Conservation (phyloP, 202 grass and related monocot species). For the Cymbopogon flexuosus region DNA sequence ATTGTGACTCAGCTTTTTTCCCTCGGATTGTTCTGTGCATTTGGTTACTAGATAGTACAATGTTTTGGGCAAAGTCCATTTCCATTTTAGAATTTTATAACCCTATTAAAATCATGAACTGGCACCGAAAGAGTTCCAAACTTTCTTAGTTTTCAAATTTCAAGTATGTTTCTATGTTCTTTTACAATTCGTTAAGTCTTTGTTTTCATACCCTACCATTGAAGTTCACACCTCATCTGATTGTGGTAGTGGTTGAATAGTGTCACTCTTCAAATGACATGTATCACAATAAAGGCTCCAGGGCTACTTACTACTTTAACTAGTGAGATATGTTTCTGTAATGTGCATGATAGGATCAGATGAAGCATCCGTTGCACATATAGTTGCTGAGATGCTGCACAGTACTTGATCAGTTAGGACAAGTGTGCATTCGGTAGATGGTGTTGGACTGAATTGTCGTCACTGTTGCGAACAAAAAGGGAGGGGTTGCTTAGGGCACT, state of each 20-base stretch:
- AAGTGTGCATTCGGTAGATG: slow-evolving; percentile 24
- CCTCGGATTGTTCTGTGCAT: not conserved
- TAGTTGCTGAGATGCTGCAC: not conserved
- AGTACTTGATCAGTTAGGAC: slow-evolving; percentile 9
- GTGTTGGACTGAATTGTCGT: not conserved
- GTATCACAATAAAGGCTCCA: not conserved
- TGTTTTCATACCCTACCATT: not conserved
- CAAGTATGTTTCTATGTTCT: not conserved
- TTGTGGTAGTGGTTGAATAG: slow-evolving; percentile 7
- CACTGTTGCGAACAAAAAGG: not conserved
- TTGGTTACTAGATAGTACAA: not conserved
- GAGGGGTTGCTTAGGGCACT: slow-evolving; percentile 25
- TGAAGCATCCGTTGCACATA: not conserved
- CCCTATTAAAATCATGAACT: not conserved
- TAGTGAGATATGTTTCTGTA: slow-evolving; percentile 16
- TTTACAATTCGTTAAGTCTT: not conserved
- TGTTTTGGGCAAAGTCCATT: not conserved
- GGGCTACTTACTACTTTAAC: not conserved
- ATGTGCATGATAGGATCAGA: not conserved
- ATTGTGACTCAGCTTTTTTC: not conserved
- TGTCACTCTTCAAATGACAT: not conserved
- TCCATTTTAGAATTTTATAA: not conserved
- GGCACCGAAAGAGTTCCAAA: not conserved
- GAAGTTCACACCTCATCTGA: not conserved
- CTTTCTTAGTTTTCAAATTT: not conserved